Evolutionary conservation across 1,139 yeast genomes (phyloP).

Genomic region (Yamadazyma diospyri): DNA sequence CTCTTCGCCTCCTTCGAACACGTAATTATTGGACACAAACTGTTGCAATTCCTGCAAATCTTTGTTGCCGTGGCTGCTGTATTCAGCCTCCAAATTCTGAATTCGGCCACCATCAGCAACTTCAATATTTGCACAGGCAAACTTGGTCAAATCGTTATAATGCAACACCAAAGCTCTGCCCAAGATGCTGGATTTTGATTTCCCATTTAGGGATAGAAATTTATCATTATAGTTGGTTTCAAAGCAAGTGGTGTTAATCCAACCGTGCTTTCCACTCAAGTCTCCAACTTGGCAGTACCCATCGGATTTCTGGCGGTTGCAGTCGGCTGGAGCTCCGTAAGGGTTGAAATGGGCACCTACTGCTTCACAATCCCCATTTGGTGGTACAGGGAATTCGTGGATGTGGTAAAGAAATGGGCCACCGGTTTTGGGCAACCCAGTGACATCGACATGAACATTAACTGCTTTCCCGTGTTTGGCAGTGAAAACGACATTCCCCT

Average conservation of each 20-base stretch:
- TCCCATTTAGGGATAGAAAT: slow-evolving; percentile 47
- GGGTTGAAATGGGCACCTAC: slow-evolving; percentile 56
- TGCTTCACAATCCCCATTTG: slow-evolving; percentile 43
- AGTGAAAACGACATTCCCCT: slow-evolving; percentile 51
- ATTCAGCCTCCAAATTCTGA: slow-evolving; percentile 25
- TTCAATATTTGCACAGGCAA: slow-evolving; percentile 59
- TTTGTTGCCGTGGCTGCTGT: slow-evolving; percentile 15
- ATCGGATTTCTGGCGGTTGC: slow-evolving; percentile 45
- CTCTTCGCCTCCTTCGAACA: slow-evolving; percentile 16
- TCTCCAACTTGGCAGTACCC: slow-evolving; percentile 59
- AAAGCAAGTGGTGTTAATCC: slow-evolving; percentile 52
- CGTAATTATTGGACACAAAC: slow-evolving; percentile 18
- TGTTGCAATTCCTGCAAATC: slow-evolving; percentile 21
- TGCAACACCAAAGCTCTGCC: slow-evolving; percentile 54
- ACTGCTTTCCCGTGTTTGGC: slow-evolving; percentile 45
- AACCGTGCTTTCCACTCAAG: slow-evolving; percentile 62
- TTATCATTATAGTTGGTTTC: slow-evolving; percentile 52
- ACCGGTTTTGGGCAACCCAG: slow-evolving; percentile 53
- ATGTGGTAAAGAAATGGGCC: slow-evolving; percentile 61
- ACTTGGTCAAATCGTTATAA: slow-evolving; percentile 43
- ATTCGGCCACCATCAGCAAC: slow-evolving; percentile 26
- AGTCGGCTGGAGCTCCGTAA: slow-evolving; percentile 41
- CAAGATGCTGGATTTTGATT: slow-evolving; percentile 46
- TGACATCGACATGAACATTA: slow-evolving; percentile 57
- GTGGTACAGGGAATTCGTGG: slow-evolving; percentile 47